These are phyloP conservation scores for Botrytis fragariae DNA, from an alignment of 2,329 filamentous ascomycete species.

Conservation along the genomic window DNA sequence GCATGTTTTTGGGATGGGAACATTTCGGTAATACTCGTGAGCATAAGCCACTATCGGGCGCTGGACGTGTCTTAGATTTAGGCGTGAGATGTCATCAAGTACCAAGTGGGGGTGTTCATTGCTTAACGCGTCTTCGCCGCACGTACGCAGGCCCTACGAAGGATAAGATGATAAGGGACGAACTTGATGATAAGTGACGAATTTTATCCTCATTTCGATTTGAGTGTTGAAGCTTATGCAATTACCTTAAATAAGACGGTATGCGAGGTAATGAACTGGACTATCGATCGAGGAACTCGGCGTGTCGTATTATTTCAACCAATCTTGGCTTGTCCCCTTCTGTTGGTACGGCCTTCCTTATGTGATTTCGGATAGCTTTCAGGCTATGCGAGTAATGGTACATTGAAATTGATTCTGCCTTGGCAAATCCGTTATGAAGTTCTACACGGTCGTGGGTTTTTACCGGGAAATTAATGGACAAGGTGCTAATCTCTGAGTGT, in stretches of 20 bases:
- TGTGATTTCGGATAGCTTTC: not conserved
- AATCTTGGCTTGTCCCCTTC: not conserved
- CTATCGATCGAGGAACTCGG: not conserved
- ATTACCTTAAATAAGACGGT: too few species aligned
- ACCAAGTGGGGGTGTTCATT: not conserved
- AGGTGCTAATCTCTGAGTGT: not conserved
- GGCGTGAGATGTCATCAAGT: not conserved
- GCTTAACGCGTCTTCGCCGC: not conserved
- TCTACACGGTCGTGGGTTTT: not conserved
- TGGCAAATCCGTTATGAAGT: not conserved
- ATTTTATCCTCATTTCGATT: not conserved
- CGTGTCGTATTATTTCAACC: not conserved
- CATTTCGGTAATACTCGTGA: not conserved
- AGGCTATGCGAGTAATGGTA: not conserved
- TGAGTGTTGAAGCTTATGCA: not conserved
- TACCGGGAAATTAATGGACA: not conserved
- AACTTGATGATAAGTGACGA: not conserved
- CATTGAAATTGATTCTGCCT: not conserved
- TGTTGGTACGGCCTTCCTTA: not conserved
- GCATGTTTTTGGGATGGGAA: not conserved
- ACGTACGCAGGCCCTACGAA: not conserved
- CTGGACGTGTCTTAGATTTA: not conserved
- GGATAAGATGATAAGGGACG: not conserved
- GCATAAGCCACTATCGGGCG: constrained; percentile 1
- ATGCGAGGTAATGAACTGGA: not conserved